Evolutionary conservation across 116 monocot genomes (phyloP), one percentile per base, ranked within the genome.

Genomic region (Iris pallida): DNA sequence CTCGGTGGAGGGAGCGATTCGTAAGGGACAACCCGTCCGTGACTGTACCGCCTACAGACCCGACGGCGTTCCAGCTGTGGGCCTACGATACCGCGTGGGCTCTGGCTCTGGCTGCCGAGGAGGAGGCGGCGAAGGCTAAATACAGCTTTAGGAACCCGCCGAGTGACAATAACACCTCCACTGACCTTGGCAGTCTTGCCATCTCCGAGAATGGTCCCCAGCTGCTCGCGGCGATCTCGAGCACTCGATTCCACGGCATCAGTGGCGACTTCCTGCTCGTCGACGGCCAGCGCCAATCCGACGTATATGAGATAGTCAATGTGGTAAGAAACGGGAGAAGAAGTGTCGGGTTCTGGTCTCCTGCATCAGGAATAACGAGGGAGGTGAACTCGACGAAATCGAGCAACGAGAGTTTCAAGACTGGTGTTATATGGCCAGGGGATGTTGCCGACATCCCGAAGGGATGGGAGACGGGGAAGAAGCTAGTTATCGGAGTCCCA

Each of bases 401-500:
- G 1, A 70, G 49, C 13, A 65, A 82, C 1, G 15, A 0, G 6
- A 41, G 67, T 19, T 14, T 67, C 42, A 67, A 54, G 54, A 41
- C 54, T 13, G 46, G 46, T 42, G 51, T 86, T 12, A 70, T 71
- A 18, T 92, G 88, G 88, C 88, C 92, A 0, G 86, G 83, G 1
- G 85, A 75, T 8, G 16, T 44, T 3, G 14, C 41, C 41, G 47
- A 16, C 3, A 62, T 75, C 20, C 83, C 92, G 1, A 88, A 77
- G 16, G 92, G 88, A 0, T 92, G 88, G 92, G 74, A 78, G 61
- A 62, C 12, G 4, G 86, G 79, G 63, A 77, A 70, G 57, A 78
- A 15, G 73, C 65, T 92, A 8, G 46, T 47, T 47, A 59, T 92
- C 45, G 80, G 73, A 1, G 73, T 85, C 15, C 89, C 89, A 7